Evolutionary conservation across 106 monocot genomes (phyloP), one percentile per base, ranked within the genome.

Genomic region (Platanthera zijinensis): DNA sequence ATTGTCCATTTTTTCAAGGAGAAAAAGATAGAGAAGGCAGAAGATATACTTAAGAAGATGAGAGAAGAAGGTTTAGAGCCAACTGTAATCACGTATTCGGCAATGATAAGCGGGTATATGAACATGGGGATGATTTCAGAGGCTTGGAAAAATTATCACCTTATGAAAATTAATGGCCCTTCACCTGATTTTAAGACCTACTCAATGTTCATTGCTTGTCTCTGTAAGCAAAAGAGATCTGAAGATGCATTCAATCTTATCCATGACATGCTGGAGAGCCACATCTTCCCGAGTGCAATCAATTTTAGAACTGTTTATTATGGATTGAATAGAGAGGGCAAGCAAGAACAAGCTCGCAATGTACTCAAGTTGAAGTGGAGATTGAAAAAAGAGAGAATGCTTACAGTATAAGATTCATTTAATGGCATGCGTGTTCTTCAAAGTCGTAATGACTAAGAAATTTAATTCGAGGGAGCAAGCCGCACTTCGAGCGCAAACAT

Each of bases 281-380:
- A 85, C 6, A 86, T 97, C 69, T 74, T 85, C 15, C 93, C 96
- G 3, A 93, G 93, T 73, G 71, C 93, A 19, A 56, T 97, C 13
- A 93, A 97, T 74, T 91, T 97, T 75, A 78, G 79, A 52, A 89
- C 87, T 14, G 87, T 97, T 21, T 85, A 86, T 57, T 73, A 80
- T 81, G 96, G 93, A 28, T 68, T 97, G 49, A 97, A 97, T 75
- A 84, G 87, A 82, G 96, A 97, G 77, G 89, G 96, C 0, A 97
- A 91, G 73, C 57, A 83, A 59, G 82, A 89, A 69, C 74, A 93
- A 52, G 96, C 89, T 83, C 77, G 72, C 5, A 67, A 69, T 72
- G 89, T 96, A 51, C 81, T 96, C 13, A 80, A 78, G 78, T 80
- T 73, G 67, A 97, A 97, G 77, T 85, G 93, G 84, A 50, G 32